phyloP scores from a whole-genome alignment of 1,139 yeast genomes.

The Nakaseomyces uthaithaninus region DNA sequence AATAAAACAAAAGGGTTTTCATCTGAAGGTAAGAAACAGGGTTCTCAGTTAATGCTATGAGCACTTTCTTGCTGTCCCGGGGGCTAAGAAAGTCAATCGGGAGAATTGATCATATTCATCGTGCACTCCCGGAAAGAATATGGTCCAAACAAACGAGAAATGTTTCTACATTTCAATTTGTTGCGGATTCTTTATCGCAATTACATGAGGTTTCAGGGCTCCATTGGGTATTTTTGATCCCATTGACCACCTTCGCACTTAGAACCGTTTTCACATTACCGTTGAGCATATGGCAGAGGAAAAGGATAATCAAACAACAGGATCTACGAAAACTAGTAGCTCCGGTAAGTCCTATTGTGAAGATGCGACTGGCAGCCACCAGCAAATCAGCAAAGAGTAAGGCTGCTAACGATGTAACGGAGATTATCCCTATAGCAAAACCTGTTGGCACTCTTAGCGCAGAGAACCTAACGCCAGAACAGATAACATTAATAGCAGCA shows the following conservation, averaged over 20 bases:
- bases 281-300: constrained; percentile 62
- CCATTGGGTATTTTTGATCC: constrained; percentile 82
- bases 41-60: no score
- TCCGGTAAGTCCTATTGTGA: constrained; percentile 69
- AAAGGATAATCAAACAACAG: constrained; percentile 61
- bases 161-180: constrained; percentile 17
- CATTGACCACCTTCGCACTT: constrained; percentile 58
- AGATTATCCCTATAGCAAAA: constrained; percentile 9
- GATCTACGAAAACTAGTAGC: constrained; percentile 57
- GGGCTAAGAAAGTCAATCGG: no score
- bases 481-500: constrained; percentile 60
- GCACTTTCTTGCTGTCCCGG: no score
- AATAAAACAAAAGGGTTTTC: no score
- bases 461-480: constrained; percentile 62
- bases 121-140: no score
- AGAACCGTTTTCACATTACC: constrained; percentile 69
- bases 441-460: constrained; percentile 16
- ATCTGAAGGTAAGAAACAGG: no score
- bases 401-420: constrained; percentile 12
- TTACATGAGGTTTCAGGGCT: constrained; percentile 51
- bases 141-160: constrained; percentile 9
- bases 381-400: constrained; percentile 16
- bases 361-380: constrained; percentile 59
- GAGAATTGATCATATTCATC: no score
- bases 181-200: constrained; percentile 25